phyloP scores from a whole-genome alignment of 441 rosid genomes.

The Croton setiger region DNA sequence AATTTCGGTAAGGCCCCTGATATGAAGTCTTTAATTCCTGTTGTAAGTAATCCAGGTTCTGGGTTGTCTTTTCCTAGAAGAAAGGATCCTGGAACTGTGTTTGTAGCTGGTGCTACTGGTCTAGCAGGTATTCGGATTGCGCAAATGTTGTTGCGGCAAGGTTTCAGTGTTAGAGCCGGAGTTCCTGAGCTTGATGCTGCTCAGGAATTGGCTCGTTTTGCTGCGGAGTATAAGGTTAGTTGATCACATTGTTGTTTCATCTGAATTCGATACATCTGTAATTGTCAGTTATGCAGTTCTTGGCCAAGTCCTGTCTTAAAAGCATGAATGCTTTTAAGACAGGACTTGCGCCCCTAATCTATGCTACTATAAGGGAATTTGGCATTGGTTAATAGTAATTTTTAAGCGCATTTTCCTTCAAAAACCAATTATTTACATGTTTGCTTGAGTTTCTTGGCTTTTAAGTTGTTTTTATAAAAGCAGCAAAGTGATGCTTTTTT shows the following conservation, averaged over 20 bases:
- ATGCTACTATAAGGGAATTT: too few species aligned
- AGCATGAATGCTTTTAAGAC: too few species aligned
- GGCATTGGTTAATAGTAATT: too few species aligned
- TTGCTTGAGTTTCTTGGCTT: too few species aligned
- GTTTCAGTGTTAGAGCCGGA: conserved; percentile 85
- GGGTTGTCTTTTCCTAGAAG: conserved; percentile 54
- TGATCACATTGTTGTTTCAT: neutral
- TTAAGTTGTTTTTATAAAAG: too few species aligned
- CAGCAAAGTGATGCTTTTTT: too few species aligned
- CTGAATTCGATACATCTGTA: neutral
- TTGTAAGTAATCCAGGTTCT: conserved; percentile 38
- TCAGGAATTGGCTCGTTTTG: conserved; percentile 86
- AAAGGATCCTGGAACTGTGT: conserved; percentile 82
- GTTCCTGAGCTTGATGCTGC: conserved; percentile 81
- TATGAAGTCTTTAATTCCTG: conserved; percentile 64
- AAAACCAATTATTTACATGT: too few species aligned
- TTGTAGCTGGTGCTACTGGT: conserved; percentile 95
- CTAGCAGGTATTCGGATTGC: conserved; percentile 87
- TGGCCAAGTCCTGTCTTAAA: too few species aligned
- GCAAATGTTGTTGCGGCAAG: conserved; percentile 62
- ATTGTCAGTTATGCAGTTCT: neutral
- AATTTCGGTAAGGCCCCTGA: conserved; percentile 56
- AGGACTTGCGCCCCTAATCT: too few species aligned
- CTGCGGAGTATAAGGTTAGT: conserved; percentile 71
- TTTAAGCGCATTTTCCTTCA: too few species aligned